Conservation (phyloP, 1,284 basidiomycete genomes). For the Mycocalia duriaeana region DNA sequence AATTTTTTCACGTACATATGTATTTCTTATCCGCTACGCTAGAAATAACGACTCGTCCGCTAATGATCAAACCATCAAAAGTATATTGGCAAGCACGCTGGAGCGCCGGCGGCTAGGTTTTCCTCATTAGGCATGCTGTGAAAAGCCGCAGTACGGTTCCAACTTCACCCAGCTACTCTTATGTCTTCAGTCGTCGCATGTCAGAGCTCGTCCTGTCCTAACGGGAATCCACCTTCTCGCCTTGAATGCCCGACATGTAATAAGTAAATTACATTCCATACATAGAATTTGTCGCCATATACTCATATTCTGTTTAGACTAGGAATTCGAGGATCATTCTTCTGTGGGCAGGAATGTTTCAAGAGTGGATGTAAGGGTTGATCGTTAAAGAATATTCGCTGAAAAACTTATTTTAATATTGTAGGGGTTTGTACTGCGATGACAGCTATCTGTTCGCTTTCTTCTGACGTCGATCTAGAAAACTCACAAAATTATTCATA, state of each 20-base stretch:
- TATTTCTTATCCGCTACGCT: too few species aligned
- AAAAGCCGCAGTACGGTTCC: too few species aligned
- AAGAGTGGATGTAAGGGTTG: constrained; percentile 68
- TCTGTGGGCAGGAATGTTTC: constrained; percentile 84
- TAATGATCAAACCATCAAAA: too few species aligned
- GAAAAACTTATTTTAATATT: not conserved
- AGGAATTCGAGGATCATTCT: constrained; percentile 77
- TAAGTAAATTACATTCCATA: constrained; percentile 52
- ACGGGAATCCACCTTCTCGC: constrained; percentile 69
- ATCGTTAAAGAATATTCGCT: not conserved
- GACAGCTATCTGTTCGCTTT: not conserved
- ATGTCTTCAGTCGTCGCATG: constrained; percentile 36
- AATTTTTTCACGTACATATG: too few species aligned
- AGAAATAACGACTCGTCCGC: too few species aligned
- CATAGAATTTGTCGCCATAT: too few species aligned
- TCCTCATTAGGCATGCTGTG: too few species aligned
- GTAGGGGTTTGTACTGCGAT: constrained; percentile 15
- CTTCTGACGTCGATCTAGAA: constrained; percentile 44
- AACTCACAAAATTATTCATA: constrained; percentile 73
- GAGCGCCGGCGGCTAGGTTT: too few species aligned
- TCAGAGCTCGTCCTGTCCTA: constrained; percentile 66
- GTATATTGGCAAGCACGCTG: too few species aligned
- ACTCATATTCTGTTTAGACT: constrained; percentile 50
- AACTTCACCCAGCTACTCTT: not conserved
- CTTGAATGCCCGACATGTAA: constrained; percentile 81